Base-by-base conservation (phyloP, 2,329 filamentous ascomycete species). In the Bipolaris gigantea region DNA sequence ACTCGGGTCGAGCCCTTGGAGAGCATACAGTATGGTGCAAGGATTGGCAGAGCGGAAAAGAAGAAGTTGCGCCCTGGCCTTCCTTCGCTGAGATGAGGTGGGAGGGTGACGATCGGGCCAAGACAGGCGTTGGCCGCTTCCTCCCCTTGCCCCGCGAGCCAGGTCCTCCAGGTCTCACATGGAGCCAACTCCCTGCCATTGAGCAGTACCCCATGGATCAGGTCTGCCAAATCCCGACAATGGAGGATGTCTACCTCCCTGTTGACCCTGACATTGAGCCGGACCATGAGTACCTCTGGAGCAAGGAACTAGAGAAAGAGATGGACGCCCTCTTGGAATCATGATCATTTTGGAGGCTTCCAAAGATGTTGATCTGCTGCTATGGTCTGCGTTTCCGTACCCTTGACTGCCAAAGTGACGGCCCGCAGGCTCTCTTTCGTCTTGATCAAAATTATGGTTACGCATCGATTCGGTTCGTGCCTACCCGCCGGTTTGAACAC, bases 61-160 rank as follows among this genome's bases (percentile, higher is more conserved):
- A 72, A 2, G 66, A 73, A 46, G 60, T 77, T 30, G 71, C 76
- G 0, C 69, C 71, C 1, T 80, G 76, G 76, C 78, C 78, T 0
- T 62, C 63, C 10, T 39, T 61, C 5, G 62, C 71, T 10, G 78
- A 80, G 65, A 66, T 75, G 65, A 77, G 77, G 57, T 80, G 78
- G 72, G 78, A 80, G 57, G 78, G 78, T 0, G 75, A 78, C 36
- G 77, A 77, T 30, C 74, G 78, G 10, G 75, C 78, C 13, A 73
- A 77, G 38, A 79, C 76, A 2, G 65, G 64, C 32, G 70, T 74
- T 39, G 76, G 77, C 19, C 64, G 78, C 16, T 80, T 74, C 59
- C 64, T 75, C 4, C 73, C 75, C n/a, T 60, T 76, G 10, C 78
- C 78, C 30, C 75, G 78, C 5, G 73, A 78, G 42, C 61, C 68